Conservation (phyloP, 805 yeast species). For the Kuraishia ogatae region DNA sequence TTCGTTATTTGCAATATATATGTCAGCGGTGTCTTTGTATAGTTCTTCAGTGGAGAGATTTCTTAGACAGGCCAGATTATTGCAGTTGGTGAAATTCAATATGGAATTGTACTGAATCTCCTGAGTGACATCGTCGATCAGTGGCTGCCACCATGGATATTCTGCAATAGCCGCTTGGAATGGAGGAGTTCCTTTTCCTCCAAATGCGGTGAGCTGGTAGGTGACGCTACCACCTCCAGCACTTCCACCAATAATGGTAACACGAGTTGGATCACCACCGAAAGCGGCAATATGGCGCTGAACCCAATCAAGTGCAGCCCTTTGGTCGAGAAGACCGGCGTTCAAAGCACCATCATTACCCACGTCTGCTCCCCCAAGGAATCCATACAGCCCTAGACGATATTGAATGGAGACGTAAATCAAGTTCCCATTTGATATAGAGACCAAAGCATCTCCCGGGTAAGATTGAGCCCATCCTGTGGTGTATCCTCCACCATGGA, state of each 20-base stretch:
- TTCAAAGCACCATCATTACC: conserved; percentile 7
- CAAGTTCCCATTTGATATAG: neutral
- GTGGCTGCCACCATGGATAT: too few relatives aligned
- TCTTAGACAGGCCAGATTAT: too few relatives aligned
- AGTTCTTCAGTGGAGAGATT: too few relatives aligned
- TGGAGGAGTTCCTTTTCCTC: too few relatives aligned
- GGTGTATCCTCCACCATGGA: neutral
- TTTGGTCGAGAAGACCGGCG: conserved; percentile 15
- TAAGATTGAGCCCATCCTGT: neutral
- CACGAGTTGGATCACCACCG: conserved; percentile 12
- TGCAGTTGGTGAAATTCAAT: too few relatives aligned
- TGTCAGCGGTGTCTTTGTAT: too few relatives aligned
- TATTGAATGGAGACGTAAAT: neutral
- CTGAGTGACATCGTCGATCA: too few relatives aligned
- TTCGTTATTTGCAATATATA: too few relatives aligned
- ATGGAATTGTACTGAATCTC: too few relatives aligned
- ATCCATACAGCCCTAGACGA: neutral
- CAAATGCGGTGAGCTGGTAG: neutral
- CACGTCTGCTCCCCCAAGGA: neutral
- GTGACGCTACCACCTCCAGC: conserved; percentile 10
- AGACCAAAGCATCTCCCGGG: neutral
- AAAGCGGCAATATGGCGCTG: too few relatives aligned
- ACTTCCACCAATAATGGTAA: conserved; percentile 14
- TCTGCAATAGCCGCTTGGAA: too few relatives aligned
- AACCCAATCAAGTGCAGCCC: conserved; percentile 12